These are phyloP conservation scores for Bidens hawaiensis DNA, from an alignment of 140 eudicot genomes.

Conservation along the genomic window DNA sequence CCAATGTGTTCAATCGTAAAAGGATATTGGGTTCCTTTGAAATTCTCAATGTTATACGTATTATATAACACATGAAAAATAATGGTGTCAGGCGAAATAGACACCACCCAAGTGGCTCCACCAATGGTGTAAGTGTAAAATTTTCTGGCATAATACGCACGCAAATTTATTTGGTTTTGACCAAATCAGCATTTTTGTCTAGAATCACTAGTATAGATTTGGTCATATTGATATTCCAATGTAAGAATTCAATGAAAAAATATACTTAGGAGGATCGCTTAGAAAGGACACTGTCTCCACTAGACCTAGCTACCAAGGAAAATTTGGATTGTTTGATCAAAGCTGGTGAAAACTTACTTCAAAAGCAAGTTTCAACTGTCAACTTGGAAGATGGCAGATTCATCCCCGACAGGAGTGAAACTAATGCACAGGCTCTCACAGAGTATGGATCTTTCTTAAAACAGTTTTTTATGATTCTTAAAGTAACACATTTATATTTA, in stretches of 20 bases:
- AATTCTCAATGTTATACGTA: no score
- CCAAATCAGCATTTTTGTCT: background rate
- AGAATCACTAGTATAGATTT: no score
- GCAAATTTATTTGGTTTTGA: no score
- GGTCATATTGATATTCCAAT: background rate
- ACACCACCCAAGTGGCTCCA: no score
- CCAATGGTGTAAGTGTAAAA: no score
- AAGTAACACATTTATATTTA: background rate
- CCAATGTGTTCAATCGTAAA: no score
- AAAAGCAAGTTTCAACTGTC: constrained; percentile 38
- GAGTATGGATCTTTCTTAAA: constrained; percentile 28
- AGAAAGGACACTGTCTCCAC: constrained; percentile 19
- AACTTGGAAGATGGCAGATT: constrained; percentile 35
- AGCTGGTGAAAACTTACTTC: constrained; percentile 37
- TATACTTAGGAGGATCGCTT: constrained; percentile 51
- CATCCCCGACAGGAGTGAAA: constrained; percentile 23
- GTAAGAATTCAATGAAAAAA: background rate
- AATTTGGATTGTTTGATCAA: constrained; percentile 37
- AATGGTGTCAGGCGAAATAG: no score
- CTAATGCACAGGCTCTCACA: constrained; percentile 37
- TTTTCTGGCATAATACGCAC: no score
- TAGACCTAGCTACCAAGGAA: constrained; percentile 40
- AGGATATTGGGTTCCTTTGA: no score
- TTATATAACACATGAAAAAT: no score
- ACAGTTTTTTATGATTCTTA: background rate